Percentiles rank a stretch among this genome's conserved stretches.
phyloP scores from a whole-genome alignment of 23 red algal species.

The Pyropia haitanensis region DNA sequence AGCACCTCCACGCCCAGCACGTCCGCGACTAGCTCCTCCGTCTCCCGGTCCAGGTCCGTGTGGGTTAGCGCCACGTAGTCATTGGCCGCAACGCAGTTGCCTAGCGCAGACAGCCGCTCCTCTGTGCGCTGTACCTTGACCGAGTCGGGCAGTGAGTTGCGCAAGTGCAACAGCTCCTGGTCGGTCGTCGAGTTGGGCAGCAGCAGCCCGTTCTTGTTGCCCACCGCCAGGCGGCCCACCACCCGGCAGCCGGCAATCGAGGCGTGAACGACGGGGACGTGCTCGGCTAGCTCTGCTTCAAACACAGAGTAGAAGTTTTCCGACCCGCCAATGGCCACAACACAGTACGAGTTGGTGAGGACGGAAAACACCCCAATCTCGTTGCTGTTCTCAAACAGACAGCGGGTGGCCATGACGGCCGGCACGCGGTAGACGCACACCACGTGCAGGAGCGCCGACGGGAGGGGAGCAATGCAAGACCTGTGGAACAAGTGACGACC shows the following conservation, averaged over 20 bases:
- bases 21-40: conserved; percentile 82
- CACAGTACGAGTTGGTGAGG: conserved; percentile 82
- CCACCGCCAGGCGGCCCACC: conserved; percentile 70
- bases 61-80: conserved; percentile 88
- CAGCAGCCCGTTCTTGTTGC: conserved; percentile 85
- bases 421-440: neutral
- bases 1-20: conserved; percentile 82
- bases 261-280: conserved; percentile 89
- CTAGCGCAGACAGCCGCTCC: conserved; percentile 80
- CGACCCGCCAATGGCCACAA: conserved; percentile 72
- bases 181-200: conserved; percentile 82
- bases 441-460: neutral
- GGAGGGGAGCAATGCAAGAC: neutral
- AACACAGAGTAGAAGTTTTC: conserved; percentile 99
- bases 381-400: conserved; percentile 92
- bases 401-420: conserved; percentile 61
- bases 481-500: too few species aligned
- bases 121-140: conserved; percentile 78
- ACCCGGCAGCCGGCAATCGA: conserved; percentile 81
- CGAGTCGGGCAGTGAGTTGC: conserved; percentile 75
- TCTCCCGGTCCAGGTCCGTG: conserved; percentile 81
- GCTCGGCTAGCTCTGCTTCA: conserved; percentile 91
- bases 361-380: conserved; percentile 83
- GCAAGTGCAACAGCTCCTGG: conserved; percentile 91
- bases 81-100: conserved; percentile 86